Base-by-base conservation (phyloP, 306 rosid species). In the Pyrus pyrifolia region DNA sequence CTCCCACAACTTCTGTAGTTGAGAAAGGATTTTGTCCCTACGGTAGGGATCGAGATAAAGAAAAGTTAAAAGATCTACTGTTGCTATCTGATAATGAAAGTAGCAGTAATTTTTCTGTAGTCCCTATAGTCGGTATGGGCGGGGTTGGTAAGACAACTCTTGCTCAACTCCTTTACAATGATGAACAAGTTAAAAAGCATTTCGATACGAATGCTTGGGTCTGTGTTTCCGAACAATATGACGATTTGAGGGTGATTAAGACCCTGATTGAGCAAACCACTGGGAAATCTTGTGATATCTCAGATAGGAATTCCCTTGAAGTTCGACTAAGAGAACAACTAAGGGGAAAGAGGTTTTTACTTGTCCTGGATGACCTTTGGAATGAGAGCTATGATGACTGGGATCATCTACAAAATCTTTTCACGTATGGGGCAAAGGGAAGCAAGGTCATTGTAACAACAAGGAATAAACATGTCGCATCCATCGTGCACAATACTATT, bases 391-490 rank as follows among this genome's bases (percentile, higher is more conserved):
- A 45, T 33, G 2, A 10, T 66, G 31, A 18, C 3, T 76, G 73
- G 79, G 22, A 3, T 1, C 11, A 2, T 12, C 38, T 76, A 11
- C 35, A 7, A 3, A n/a, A 4, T 12, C 46, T 15, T 52, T 53
- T 76, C 14, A 27, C 18, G n/a, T 29, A n/a, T 2, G 79, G 64
- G 11, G 70, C 17, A 4, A 22, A 19, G 21, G 81, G 35, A 58
- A 77, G 75, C 3, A 77, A 70, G 27, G 40, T 78, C 18, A 30
- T 78, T 2, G 46, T 78, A 58, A 78, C 81, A 2, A 70, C 81
- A 22, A 58, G 76, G 21, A 77, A 9, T 29, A 52, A 0, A 27
- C n/a, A 2, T 27, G 75, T 68, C 4, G 75, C 81, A 45, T 69
- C 35, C 1, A 19, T 46, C 7, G 22, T 70, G 55, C 29, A 23